phyloP scores from a whole-genome alignment of 169 alveolate genomes.

The Amoebophrya sp. region DNA sequence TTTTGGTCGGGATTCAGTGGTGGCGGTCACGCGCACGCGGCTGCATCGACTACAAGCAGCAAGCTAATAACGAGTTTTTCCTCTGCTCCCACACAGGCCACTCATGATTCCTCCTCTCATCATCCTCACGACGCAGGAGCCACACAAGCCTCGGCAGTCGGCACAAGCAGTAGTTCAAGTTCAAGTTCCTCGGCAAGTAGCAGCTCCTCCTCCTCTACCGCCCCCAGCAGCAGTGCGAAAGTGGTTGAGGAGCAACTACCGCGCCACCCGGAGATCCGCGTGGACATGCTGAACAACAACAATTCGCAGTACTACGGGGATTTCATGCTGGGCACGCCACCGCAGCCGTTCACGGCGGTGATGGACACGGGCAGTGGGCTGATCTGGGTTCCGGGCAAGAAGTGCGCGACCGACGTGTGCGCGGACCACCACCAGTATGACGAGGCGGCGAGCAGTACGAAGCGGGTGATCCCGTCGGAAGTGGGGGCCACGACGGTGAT shows the following conservation, averaged over 20 bases:
- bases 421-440: neutral
- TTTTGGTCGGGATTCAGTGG: too few species aligned
- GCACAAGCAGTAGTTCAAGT: too few species aligned
- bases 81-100: too few species aligned
- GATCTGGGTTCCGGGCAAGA: neutral
- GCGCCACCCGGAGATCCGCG: neutral
- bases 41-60: too few species aligned
- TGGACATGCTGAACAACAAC: slow-evolving; percentile 2
- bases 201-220: too few species aligned
- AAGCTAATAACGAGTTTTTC: too few species aligned
- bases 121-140: too few species aligned
- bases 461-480: neutral
- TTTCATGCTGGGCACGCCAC: neutral
- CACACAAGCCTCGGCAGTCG: too few species aligned
- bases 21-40: too few species aligned
- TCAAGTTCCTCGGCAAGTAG: too few species aligned
- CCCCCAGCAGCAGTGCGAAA: too few species aligned
- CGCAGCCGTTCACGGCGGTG: slow-evolving; percentile 2
- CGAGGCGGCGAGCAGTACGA: neutral
- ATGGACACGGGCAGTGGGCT: slow-evolving; percentile 8
- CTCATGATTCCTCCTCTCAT: too few species aligned
- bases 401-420: neutral
- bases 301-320: slow-evolving; percentile 20
- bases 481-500: neutral
- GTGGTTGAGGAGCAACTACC: neutral